Evolutionary conservation across 1,139 yeast species (phyloP).

Genomic region (Pneumocystis murina): DNA sequence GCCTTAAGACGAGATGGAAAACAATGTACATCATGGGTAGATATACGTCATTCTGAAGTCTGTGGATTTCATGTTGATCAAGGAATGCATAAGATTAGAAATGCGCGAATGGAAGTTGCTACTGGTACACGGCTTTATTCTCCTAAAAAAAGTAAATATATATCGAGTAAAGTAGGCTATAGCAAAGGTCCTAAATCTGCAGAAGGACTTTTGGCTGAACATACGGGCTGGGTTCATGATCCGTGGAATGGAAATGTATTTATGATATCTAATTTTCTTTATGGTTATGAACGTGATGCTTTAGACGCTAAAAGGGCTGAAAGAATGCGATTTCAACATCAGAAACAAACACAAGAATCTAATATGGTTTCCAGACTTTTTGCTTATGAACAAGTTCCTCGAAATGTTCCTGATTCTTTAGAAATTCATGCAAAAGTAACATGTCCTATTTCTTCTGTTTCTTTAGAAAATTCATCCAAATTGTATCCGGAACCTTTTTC

Average conservation of each 20-base stretch:
- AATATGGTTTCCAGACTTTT: not conserved
- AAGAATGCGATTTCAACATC: not conserved
- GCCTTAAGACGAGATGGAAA: slow-evolving; percentile 33
- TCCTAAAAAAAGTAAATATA: slow-evolving; percentile 2
- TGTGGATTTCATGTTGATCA: slow-evolving; percentile 63
- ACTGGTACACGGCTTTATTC: slow-evolving; percentile 8
- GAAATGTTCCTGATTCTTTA: not conserved
- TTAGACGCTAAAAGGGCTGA: not conserved
- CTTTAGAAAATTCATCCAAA: not conserved
- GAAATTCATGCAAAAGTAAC: not conserved
- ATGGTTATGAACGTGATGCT: not conserved
- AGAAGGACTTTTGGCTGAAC: not conserved
- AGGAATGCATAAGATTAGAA: slow-evolving; percentile 33
- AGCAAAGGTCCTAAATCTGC: not conserved
- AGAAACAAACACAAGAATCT: not conserved
- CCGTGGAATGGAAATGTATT: not conserved
- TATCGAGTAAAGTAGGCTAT: not conserved
- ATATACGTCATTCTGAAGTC: slow-evolving; percentile 35
- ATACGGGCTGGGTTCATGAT: not conserved
- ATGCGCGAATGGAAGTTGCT: slow-evolving; percentile 15
- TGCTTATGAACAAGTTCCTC: not conserved
- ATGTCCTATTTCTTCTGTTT: not conserved
- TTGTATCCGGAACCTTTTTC: not conserved
- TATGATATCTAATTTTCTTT: not conserved
- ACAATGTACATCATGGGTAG: slow-evolving; percentile 46